Evolutionary conservation across 352 stramenopile species (phyloP), one percentile per base, ranked within the genome.

Genomic region (Phytophthora macrochlamydospora): DNA sequence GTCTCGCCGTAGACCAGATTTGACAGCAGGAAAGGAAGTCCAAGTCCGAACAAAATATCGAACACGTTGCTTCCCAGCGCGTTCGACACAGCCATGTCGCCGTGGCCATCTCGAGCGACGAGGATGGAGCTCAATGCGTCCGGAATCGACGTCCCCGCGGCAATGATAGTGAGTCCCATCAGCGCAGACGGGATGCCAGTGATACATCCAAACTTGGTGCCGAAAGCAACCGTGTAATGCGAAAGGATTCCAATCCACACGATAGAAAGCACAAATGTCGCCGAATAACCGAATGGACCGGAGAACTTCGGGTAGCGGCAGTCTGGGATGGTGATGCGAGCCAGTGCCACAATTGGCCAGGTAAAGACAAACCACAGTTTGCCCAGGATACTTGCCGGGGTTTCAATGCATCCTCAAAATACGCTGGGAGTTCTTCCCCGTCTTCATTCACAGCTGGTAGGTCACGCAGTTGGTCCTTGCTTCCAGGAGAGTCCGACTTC

Each of bases 41-140:
- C 88, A 6, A 92, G 67, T 7, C 88, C 88, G 14, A 96, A 71
- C 24, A 92, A 55, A 62, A 96, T 91, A 57, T 96, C 90, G 50
- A 96, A 94, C 31, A 95, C 86, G 61, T 96, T 93, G 67, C 84
- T 93, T 46, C 88, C 88, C 7, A 95, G 72, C 14, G 88, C 88
- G 64, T 93, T 96, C 29, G 85, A 91, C 37, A 96, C 85, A 29
- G 88, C 88, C 74, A 91, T 92, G 56, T 92, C 85, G 18, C 85
- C 87, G 40, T 93, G 84, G 35, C 88, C 88, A 50, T 79, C 80
- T n/a, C 87, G 87, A 1, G 87, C 87, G 12, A 96, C 83, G 14
- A 92, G 74, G 24, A 96, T 82, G 14, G 83, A 93, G 62, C 81
- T 91, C 53, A 96, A 69, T 2, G 87, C 78, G 54, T 96, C 88